These are phyloP conservation scores for Hemisphaericaspora xylanilytica DNA, from an alignment of 1,139 yeast genomes.

Conservation along the genomic window DNA sequence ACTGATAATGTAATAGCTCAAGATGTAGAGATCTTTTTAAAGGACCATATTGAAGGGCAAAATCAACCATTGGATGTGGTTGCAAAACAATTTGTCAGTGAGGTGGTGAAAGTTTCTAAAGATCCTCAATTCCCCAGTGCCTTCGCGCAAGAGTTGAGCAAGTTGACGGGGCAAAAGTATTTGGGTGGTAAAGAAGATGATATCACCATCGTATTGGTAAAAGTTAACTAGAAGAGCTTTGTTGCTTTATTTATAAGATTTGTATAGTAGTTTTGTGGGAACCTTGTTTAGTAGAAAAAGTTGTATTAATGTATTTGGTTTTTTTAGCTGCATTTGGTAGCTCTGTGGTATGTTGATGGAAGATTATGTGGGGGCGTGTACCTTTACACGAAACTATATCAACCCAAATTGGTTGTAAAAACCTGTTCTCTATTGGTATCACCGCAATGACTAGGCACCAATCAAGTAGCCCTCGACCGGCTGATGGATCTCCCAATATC, in stretches of 20 bases:
- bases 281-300: too few species aligned
- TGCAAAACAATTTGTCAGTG: slow-evolving; percentile 59
- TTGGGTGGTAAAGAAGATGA: slow-evolving; percentile 96
- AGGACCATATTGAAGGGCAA: slow-evolving; percentile 38
- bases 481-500: not conserved
- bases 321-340: too few species aligned
- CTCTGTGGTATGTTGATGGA: too few species aligned
- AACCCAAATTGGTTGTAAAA: not conserved
- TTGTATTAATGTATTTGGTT: too few species aligned
- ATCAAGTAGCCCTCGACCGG: not conserved
- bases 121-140: slow-evolving; percentile 79
- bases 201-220: slow-evolving; percentile 74
- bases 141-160: slow-evolving; percentile 76
- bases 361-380: too few species aligned
- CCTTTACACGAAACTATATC: too few species aligned
- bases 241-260: not conserved
- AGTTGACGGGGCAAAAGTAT: slow-evolving; percentile 66
- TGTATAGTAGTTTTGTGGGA: not conserved
- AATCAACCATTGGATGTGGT: slow-evolving; percentile 31
- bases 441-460: not conserved
- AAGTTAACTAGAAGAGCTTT: slow-evolving; percentile 45
- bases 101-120: slow-evolving; percentile 67
- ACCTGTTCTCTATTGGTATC: not conserved
- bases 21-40: slow-evolving; percentile 64
- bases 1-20: slow-evolving; percentile 77